These are phyloP conservation scores for Hypoxylon subgilvum DNA, from an alignment of 495 filamentous ascomycete genomes.

Conservation along the genomic window DNA sequence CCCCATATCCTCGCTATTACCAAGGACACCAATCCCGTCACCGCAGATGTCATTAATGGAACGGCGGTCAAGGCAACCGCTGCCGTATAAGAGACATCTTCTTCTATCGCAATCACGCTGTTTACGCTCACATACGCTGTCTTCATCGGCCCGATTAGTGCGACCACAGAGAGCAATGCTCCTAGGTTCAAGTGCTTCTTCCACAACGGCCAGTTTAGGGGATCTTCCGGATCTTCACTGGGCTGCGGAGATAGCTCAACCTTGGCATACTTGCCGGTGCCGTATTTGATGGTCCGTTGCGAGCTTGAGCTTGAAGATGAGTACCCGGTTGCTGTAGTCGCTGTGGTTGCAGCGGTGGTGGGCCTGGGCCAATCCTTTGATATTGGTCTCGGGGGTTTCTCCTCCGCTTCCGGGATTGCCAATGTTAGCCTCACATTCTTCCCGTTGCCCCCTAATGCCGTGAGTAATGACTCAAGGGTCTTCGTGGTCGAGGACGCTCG, in stretches of 20 bases:
- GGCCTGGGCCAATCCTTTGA: slow-evolving; percentile 33
- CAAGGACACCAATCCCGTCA: slow-evolving; percentile 49
- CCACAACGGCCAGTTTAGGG: slow-evolving; percentile 59
- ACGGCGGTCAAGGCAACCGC: slow-evolving; percentile 55
- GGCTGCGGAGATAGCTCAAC: slow-evolving; percentile 58
- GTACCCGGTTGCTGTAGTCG: slow-evolving; percentile 18
- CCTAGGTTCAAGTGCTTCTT: slow-evolving; percentile 55
- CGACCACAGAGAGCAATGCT: slow-evolving; percentile 50
- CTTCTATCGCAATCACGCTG: slow-evolving; percentile 46
- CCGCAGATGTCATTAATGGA: slow-evolving; percentile 54
- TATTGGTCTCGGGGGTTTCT: slow-evolving; percentile 20
- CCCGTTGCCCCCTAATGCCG: slow-evolving; percentile 2
- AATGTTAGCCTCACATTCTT: slow-evolving; percentile 17
- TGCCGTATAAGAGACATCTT: slow-evolving; percentile 51
- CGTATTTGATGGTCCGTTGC: slow-evolving; percentile 54
- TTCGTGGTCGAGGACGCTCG: slow-evolving; percentile 12
- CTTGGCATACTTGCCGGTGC: slow-evolving; percentile 47
- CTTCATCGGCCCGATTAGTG: slow-evolving; percentile 54
- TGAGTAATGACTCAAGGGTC: slow-evolving; percentile 15
- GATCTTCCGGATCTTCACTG: slow-evolving; percentile 56
- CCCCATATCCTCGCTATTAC: slow-evolving; percentile 51
- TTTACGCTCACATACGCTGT: slow-evolving; percentile 58
- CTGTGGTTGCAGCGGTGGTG: slow-evolving; percentile 42
- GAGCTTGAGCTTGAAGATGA: slow-evolving; percentile 48
- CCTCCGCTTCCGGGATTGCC: background rate